Evolutionary conservation across 2,329 filamentous ascomycete genomes (phyloP).

Genomic region (Hypoxylon sp.): DNA sequence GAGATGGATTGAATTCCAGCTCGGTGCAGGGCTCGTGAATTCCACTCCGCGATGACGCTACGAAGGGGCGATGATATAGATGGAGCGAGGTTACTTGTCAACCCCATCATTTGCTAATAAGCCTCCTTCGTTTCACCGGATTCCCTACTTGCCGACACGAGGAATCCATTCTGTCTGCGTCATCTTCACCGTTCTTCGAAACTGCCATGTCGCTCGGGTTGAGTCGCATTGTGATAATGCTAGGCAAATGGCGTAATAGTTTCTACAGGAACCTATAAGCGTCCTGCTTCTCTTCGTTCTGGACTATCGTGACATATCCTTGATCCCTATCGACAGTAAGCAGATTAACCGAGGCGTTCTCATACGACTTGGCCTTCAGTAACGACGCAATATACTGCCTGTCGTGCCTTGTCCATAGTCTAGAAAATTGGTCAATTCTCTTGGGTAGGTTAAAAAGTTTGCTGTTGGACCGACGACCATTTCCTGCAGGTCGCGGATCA

Average conservation of each 20-base stretch:
- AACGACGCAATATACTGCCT: not conserved
- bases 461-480: not conserved
- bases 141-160: not conserved
- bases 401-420: too few relatives aligned
- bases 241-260: conserved; percentile 3
- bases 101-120: not conserved
- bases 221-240: not conserved
- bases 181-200: not conserved
- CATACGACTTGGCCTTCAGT: not conserved
- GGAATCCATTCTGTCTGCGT: not conserved
- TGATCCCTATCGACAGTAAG: not conserved
- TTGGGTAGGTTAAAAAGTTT: not conserved
- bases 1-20: conserved; percentile 18
- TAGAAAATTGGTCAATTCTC: too few relatives aligned
- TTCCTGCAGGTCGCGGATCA: not conserved
- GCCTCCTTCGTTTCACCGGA: not conserved
- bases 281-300: conserved; percentile 2
- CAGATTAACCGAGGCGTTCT: not conserved
- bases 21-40: not conserved
- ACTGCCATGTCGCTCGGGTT: not conserved
- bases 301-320: not conserved
- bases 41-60: not conserved
- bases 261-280: not conserved
- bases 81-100: not conserved
- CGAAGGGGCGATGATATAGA: not conserved